Percentiles rank a stretch among this genome's conserved stretches.
Conservation (phyloP, 78 protist genomes). For the Dictyostelium intermedium region DNA sequence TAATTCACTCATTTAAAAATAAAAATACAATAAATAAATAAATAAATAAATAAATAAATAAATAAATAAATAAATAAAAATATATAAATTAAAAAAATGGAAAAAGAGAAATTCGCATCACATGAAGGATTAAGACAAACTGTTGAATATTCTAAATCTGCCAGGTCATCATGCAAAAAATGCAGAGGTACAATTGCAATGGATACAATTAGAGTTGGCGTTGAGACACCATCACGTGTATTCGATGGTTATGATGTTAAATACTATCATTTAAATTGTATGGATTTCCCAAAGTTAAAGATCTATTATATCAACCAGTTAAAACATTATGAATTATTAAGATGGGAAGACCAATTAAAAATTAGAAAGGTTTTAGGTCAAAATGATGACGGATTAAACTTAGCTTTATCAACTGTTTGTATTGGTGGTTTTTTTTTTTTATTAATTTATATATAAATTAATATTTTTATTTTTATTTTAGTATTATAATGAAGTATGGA, state of each 20-base stretch:
- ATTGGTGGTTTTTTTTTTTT: too few relatives aligned
- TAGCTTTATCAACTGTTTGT: background rate
- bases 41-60: too few relatives aligned
- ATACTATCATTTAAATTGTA: constrained; percentile 38
- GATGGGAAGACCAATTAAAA: constrained; percentile 55
- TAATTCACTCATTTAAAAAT: too few relatives aligned
- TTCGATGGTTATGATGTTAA: constrained; percentile 46
- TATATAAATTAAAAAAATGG: background rate
- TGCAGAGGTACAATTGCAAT: constrained; percentile 12
- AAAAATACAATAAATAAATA: too few relatives aligned
- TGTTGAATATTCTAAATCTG: constrained; percentile 53
- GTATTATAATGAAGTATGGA: constrained; percentile 75
- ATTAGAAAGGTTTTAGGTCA: background rate
- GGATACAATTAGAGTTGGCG: constrained; percentile 25
- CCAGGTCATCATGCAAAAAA: constrained; percentile 53
- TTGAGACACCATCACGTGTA: constrained; percentile 29
- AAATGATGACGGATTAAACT: background rate
- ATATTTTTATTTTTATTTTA: background rate
- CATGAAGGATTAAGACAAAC: background rate
- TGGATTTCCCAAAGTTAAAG: background rate
- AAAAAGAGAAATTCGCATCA: background rate
- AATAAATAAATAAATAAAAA: too few relatives aligned
- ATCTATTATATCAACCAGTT: constrained; percentile 23
- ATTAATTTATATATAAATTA: background rate
- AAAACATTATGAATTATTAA: constrained; percentile 34